A percentile compares a stretch with the other conserved stretches of the same genome.
phyloP scores from a whole-genome alignment of 163 green algal genomes.

The Scenedesmus sp. region DNA sequence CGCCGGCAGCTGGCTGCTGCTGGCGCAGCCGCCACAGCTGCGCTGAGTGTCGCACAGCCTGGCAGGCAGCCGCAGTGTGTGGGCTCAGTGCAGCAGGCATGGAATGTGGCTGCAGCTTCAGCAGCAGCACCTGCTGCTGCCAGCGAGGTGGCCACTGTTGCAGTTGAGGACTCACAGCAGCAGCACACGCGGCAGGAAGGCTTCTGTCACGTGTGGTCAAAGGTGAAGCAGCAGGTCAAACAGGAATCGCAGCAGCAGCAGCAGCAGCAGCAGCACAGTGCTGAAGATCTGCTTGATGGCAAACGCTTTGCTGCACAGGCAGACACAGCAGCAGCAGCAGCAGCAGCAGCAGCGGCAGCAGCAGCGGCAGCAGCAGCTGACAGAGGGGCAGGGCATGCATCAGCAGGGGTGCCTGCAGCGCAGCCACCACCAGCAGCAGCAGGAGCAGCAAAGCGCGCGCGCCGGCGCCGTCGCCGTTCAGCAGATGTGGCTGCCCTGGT shows the following conservation, averaged over 20 bases:
- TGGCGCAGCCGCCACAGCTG: neutral
- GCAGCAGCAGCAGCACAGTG: neutral
- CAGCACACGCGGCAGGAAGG: slow-evolving; percentile 75
- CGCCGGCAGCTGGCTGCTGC: neutral
- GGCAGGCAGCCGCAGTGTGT: neutral
- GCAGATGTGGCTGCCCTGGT: neutral
- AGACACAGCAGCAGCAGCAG: neutral
- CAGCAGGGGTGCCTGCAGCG: neutral
- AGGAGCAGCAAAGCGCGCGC: neutral
- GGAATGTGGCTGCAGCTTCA: neutral
- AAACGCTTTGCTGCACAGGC: too few species aligned
- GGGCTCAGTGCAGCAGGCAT: neutral
- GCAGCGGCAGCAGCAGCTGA: neutral
- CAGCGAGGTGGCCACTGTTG: neutral
- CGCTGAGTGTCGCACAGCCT: neutral
- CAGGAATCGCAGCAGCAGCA: neutral
- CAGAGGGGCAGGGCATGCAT: neutral
- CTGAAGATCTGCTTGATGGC: neutral
- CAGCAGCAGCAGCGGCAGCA: neutral
- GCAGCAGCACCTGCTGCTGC: neutral
- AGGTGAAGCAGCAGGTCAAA: neutral
- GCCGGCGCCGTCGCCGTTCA: neutral
- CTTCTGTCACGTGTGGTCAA: neutral
- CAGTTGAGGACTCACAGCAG: neutral
- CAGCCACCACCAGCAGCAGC: neutral